A percentile compares a stretch with the other conserved stretches of the same genome.
Conservation (phyloP, 306 rosid species). For the Castanopsis chinensis region DNA sequence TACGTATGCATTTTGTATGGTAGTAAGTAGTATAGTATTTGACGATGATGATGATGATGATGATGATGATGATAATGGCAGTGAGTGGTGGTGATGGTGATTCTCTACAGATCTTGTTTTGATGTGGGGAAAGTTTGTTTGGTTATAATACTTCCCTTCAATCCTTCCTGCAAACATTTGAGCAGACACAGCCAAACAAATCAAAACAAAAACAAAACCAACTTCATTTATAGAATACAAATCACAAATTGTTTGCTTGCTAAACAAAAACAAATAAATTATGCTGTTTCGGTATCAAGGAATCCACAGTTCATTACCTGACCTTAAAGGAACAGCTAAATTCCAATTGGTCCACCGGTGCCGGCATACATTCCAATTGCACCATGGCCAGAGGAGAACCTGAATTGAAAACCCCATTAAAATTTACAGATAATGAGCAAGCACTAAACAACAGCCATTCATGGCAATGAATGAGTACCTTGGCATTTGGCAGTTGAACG, state of each 20-base stretch:
- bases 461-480: constrained; percentile 41
- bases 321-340: constrained; percentile 43
- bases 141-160: constrained; percentile 28
- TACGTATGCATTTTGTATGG: constrained; percentile 85
- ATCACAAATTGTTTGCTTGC: constrained; percentile 15
- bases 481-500: constrained; percentile 88
- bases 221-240: constrained; percentile 14
- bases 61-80: constrained; percentile 11
- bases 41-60: constrained; percentile 32
- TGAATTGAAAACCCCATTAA: constrained; percentile 14
- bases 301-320: constrained; percentile 27
- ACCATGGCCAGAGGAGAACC: constrained; percentile 84
- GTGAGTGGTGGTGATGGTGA: constrained; percentile 26
- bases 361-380: constrained; percentile 84
- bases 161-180: constrained; percentile 45
- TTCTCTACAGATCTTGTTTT: constrained; percentile 55
- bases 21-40: constrained; percentile 69
- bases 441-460: neutral
- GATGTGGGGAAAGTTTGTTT: constrained; percentile 32
- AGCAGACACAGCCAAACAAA: constrained; percentile 13
- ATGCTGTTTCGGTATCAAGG: neutral
- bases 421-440: constrained; percentile 12
- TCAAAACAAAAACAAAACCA: constrained; percentile 6
- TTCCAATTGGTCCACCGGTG: constrained; percentile 81
- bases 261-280: constrained; percentile 15